Evolutionary conservation across 495 filamentous ascomycete genomes (phyloP).

Genomic region (Daldinia caldariorum): DNA sequence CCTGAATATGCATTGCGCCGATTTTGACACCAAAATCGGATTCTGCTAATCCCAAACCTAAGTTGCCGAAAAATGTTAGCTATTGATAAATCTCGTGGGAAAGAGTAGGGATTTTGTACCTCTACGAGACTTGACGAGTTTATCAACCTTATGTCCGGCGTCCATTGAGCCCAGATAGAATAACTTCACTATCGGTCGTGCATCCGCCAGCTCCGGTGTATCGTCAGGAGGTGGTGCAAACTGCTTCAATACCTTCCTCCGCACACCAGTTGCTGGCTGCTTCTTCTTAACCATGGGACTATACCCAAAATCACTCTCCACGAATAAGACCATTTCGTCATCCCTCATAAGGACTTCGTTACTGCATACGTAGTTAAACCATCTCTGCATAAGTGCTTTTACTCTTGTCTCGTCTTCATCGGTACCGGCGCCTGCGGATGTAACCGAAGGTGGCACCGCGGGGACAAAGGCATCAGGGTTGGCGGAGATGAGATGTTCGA

Average conservation of each 20-base stretch:
- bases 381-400: slow-evolving; percentile 88
- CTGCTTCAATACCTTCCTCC: slow-evolving; percentile 95
- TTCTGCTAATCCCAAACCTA: slow-evolving; percentile 91
- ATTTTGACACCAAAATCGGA: slow-evolving; percentile 93
- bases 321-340: slow-evolving; percentile 95
- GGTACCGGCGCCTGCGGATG: slow-evolving; percentile 93
- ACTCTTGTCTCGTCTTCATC: slow-evolving; percentile 95
- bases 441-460: slow-evolving; percentile 89
- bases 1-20: slow-evolving; percentile 83
- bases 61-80: slow-evolving; percentile 36
- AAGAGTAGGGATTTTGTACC: slow-evolving; percentile 63
- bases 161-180: slow-evolving; percentile 98
- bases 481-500: slow-evolving; percentile 91
- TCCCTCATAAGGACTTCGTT: slow-evolving; percentile 95
- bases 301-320: slow-evolving; percentile 98
- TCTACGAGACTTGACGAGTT: slow-evolving; percentile 89
- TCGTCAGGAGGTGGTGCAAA: slow-evolving; percentile 98
- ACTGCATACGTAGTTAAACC: slow-evolving; percentile 90
- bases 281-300: slow-evolving; percentile 94
- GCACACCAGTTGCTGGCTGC: slow-evolving; percentile 95
- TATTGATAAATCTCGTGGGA: slow-evolving; percentile 12
- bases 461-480: slow-evolving; percentile 98
- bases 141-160: slow-evolving; percentile 92
- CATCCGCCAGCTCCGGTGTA: slow-evolving; percentile 90
- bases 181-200: slow-evolving; percentile 89